These are phyloP conservation scores for Croton laevigatus DNA, from an alignment of 441 rosid genomes.

Conservation along the genomic window DNA sequence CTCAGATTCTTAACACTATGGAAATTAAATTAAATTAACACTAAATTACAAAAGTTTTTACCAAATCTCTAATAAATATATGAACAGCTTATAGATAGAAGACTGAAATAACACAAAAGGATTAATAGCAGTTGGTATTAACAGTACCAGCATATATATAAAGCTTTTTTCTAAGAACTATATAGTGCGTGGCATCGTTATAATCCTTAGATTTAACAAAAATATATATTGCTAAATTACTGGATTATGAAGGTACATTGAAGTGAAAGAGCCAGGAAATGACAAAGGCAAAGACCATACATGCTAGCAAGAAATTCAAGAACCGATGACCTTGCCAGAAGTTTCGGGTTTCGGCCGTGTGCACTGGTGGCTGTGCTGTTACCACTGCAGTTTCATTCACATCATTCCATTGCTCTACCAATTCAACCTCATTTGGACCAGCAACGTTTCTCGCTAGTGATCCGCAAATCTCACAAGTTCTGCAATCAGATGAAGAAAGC, in stretches of 20 bases:
- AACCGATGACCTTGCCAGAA: conserved; percentile 54
- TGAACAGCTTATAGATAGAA: conserved; percentile 14
- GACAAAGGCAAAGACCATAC: conserved; percentile 59
- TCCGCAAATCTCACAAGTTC: conserved; percentile 73
- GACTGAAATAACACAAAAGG: background rate
- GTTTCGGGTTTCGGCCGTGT: conserved; percentile 28
- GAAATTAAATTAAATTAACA: background rate
- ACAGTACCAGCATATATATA: background rate
- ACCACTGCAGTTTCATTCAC: conserved; percentile 19
- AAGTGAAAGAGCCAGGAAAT: conserved; percentile 60
- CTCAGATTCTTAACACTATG: background rate
- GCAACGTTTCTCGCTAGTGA: conserved; percentile 46
- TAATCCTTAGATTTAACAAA: conserved; percentile 1
- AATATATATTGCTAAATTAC: background rate
- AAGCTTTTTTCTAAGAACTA: background rate
- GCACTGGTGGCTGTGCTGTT: conserved; percentile 17
- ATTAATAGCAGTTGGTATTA: conserved; percentile 3
- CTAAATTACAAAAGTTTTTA: background rate
- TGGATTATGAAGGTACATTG: conserved; percentile 37
- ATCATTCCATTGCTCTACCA: conserved; percentile 31
- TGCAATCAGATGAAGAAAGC: conserved; percentile 22
- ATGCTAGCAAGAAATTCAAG: conserved; percentile 52
- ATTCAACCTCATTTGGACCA: conserved; percentile 31
- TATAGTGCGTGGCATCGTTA: background rate
- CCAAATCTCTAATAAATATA: conserved; percentile 18